Evolutionary conservation across 306 rosid species (phyloP), one percentile per base, ranked within the genome.

Genomic region (Cyamopsis tetragonoloba): DNA sequence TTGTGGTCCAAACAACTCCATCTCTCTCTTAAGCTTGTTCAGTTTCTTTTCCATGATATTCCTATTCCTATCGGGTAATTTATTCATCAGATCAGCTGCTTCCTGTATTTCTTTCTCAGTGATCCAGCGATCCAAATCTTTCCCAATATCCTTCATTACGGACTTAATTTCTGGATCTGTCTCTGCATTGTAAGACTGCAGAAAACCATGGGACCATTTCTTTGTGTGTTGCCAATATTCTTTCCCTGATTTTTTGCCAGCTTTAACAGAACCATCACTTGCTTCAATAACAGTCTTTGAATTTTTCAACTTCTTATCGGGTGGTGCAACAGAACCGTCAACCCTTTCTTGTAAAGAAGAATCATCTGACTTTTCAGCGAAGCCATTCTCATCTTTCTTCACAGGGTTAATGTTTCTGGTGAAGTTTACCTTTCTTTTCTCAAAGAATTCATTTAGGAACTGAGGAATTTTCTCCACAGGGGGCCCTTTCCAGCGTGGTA

Each of bases 151-250:
- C 71, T 62, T 86, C 98, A 93, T 93, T 26, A 4, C 19, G 27
- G 95, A 76, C 84, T 89, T 88, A 37, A 83, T 68, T 83, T 89
- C 97, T 37, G 95, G 95, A 51, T 89, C 98, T 39, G 96, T 80
- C 81, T 86, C 96, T 13, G 86, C 86, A 71, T 89, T 93, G 81
- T 88, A 89, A 67, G 86, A 86, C 9, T 93, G 88, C 86, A 93
- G 44, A 79, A 93, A 93, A 13, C 86, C 97, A 54, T 13, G 81
- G 19, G 98, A 89, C 97, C 98, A 93, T 79, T 93, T 93, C 83
- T 93, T 89, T 5, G 98, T 89, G 83, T 89, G 98, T 65, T 93
- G 89, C 96, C 97, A 93, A 86, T 83, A 89, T 72, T 93, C 96
- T 86, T 93, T 93, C 77, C 95, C 96, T 38, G 95, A 76, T 46